Base-by-base conservation (phyloP, 2,329 filamentous ascomycete genomes). In the Alternaria gaisen region DNA sequence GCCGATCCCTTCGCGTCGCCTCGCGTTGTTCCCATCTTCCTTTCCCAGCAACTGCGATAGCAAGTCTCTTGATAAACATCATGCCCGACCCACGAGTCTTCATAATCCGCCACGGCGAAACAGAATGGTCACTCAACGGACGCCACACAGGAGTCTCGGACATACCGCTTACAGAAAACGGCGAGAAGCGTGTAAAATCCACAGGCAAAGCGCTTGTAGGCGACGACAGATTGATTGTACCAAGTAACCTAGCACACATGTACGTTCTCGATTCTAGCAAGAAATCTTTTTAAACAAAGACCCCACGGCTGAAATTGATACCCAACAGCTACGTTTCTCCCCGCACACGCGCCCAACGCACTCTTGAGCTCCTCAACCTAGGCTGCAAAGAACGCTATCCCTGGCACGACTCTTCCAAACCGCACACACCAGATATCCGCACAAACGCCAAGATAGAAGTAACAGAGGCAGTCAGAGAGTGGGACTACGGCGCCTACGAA, bases 71-170 rank as follows among this genome's bases (percentile, higher is more conserved):
- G 22, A 38, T 8, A 36, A 32, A 50, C 16, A 61, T 61, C 53
- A 79, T 79, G 80, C 80, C 80, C 12, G 81, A 81, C 24, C 82
- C 83, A 6, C 77, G 83, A 51, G 81, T 84, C 74, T 84, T 84
- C 78, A 82, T 84, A 64, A 79, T 84, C 71, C 92, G 94, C 70
- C 94, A 97, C 76, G 94, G 94, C 80, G 93, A 97, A 82, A 98
- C 94, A 4, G 93, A 97, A 83, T 98, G 94, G 94, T 96, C 92
- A 5, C 87, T 97, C 48, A 90, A 90, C 69, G 94, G 93, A 36
- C 76, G 77, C 1, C 76, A 97, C 80, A 98, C 94, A 0, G 91
- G 93, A 53, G 85, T 83, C 28, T 91, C 91, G n/a, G 94, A 98
- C 73, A 91, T 98, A 4, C 90, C 93, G 1, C 84, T 97, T 38